Percentiles rank a stretch among this genome's conserved stretches.
Conservation (phyloP, 1,139 yeast species). For the Kurtzmaniella quercitrusa region DNA sequence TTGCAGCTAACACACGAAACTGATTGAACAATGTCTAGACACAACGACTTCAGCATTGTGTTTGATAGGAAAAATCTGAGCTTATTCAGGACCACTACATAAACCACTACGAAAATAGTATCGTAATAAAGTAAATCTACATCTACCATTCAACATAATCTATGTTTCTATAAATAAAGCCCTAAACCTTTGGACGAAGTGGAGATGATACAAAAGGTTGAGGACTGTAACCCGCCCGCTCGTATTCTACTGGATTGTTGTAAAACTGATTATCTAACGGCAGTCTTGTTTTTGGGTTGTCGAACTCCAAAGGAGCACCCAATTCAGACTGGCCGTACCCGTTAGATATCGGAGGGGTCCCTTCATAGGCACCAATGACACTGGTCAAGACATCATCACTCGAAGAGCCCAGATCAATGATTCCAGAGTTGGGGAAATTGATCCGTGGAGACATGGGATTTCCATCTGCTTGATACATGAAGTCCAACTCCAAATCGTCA, state of each 20-base stretch:
- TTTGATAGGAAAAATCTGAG: too few relatives aligned
- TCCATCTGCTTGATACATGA: conserved; percentile 12
- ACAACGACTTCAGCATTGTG: too few relatives aligned
- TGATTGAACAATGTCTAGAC: too few relatives aligned
- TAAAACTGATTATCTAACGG: not conserved
- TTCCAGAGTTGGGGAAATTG: conserved; percentile 9
- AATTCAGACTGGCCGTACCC: not conserved
- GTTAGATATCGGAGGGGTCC: conserved; percentile 4
- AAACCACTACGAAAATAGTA: not conserved
- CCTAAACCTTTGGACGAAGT: conserved; percentile 3
- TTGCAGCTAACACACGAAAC: too few relatives aligned
- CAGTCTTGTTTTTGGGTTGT: not conserved
- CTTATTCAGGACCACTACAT: not conserved
- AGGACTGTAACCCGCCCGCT: conserved; percentile 2
- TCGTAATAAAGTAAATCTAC: not conserved
- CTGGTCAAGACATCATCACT: conserved; percentile 11
- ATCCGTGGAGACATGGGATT: conserved; percentile 16
- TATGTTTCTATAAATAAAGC: not conserved
- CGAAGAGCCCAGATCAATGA: conserved; percentile 3
- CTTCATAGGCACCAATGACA: conserved; percentile 4
- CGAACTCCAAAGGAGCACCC: not conserved
- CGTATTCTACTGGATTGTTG: not conserved
- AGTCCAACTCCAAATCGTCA: conserved; percentile 21
- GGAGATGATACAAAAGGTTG: conserved; percentile 3
- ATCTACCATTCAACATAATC: not conserved